Evolutionary conservation across 2,329 filamentous ascomycete genomes (phyloP).

Genomic region (Colletotrichum neosansevieriae): DNA sequence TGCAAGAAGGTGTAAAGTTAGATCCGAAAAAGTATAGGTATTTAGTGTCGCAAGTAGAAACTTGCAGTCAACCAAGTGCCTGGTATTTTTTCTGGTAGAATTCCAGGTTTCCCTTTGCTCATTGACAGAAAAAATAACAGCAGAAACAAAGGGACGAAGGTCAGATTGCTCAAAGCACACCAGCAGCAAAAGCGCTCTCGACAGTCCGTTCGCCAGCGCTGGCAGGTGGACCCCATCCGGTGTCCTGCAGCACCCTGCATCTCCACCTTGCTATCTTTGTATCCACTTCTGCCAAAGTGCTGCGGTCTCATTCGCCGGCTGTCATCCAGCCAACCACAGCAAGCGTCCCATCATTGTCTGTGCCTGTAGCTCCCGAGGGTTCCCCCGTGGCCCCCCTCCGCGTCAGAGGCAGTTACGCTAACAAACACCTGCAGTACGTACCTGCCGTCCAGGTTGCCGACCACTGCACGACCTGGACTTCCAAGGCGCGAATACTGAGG

Average conservation of each 20-base stretch:
- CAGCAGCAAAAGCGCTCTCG: too few species aligned
- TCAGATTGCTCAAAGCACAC: too few species aligned
- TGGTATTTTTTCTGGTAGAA: too few species aligned
- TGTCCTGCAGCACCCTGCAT: slow-evolving; percentile 25
- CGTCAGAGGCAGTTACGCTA: neutral
- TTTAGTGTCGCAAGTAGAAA: too few species aligned
- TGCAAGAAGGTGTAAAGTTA: too few species aligned
- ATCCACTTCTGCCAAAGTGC: neutral
- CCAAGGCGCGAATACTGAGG: too few species aligned
- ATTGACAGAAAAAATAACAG: too few species aligned
- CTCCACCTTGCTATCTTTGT: neutral
- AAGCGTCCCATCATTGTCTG: neutral
- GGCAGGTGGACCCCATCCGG: slow-evolving; percentile 4
- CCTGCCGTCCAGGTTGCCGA: neutral
- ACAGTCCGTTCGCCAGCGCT: neutral
- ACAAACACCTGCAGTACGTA: slow-evolving; percentile 1
- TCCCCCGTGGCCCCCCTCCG: too few species aligned
- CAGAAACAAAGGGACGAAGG: too few species aligned
- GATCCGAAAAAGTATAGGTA: too few species aligned
- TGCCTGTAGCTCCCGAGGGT: neutral
- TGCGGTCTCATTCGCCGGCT: neutral
- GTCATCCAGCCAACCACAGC: neutral
- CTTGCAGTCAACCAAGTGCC: too few species aligned
- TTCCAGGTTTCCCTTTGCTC: too few species aligned
- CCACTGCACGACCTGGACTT: neutral